Conservation (phyloP, 805 yeast species). For the Pichia thaimueangensis region DNA sequence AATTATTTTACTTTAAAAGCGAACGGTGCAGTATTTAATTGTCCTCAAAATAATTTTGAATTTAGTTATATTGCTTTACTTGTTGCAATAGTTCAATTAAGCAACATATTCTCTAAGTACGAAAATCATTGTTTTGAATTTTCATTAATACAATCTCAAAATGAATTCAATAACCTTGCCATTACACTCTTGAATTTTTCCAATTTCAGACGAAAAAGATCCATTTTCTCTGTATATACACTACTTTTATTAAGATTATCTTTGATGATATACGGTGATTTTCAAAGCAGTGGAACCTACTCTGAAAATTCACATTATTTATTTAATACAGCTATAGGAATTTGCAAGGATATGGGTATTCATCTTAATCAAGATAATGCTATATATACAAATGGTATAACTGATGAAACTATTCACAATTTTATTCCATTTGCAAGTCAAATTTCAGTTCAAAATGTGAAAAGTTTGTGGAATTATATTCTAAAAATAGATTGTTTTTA, state of each 20-base stretch:
- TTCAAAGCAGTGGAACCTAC: conserved; percentile 10
- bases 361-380: conserved; percentile 7
- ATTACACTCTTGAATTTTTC: conserved; percentile 11
- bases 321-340: conserved; percentile 10
- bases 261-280: conserved; percentile 13
- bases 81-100: conserved; percentile 10
- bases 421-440: conserved; percentile 8
- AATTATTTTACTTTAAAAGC: conserved; percentile 6
- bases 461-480: conserved; percentile 18
- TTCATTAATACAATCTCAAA: not conserved
- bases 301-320: conserved; percentile 11
- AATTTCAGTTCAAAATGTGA: conserved; percentile 5
- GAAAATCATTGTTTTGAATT: not conserved
- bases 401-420: too few species aligned
- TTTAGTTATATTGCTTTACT: conserved; percentile 12
- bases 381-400: too few species aligned
- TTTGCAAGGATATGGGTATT: conserved; percentile 12
- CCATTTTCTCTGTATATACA: conserved; percentile 8
- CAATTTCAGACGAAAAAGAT: conserved; percentile 9
- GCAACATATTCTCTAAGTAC: conserved; percentile 6
- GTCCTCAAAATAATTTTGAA: conserved; percentile 10
- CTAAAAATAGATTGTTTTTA: conserved; percentile 12
- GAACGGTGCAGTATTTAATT: conserved; percentile 4
- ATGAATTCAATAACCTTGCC: conserved; percentile 9
- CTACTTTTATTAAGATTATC: conserved; percentile 9